phyloP scores from a whole-genome alignment of 495 filamentous ascomycete genomes.

The Penicillium waksmanii region DNA sequence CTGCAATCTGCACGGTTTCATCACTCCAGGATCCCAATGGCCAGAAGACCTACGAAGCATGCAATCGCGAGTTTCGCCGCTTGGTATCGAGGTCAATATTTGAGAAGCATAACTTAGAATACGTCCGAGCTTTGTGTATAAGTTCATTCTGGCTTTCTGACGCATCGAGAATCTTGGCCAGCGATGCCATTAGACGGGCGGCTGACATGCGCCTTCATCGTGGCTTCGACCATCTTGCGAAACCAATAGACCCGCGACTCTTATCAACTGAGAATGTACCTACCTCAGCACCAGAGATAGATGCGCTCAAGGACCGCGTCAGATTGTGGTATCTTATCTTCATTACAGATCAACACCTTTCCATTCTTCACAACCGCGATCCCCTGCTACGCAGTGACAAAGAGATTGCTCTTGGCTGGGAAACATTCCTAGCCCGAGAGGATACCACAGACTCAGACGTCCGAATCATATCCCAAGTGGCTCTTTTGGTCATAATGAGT shows the following conservation, averaged over 20 bases:
- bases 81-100: conserved; percentile 44
- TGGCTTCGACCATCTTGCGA: conserved; percentile 27
- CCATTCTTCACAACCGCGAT: conserved; percentile 48
- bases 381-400: conserved; percentile 45
- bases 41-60: conserved; percentile 40
- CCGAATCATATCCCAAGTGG: conserved; percentile 41
- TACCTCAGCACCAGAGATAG: background rate
- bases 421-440: conserved; percentile 33
- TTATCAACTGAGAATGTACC: background rate
- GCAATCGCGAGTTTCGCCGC: conserved; percentile 46
- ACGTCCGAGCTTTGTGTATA: conserved; percentile 46
- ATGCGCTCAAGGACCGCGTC: conserved; percentile 36
- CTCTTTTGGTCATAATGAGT: conserved; percentile 43
- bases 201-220: conserved; percentile 47
- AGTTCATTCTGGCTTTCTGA: conserved; percentile 50
- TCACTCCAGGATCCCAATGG: conserved; percentile 43
- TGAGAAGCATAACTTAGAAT: conserved; percentile 44
- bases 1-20: conserved; percentile 47
- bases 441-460: conserved; percentile 41
- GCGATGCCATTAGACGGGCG: conserved; percentile 47
- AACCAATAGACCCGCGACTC: conserved; percentile 16
- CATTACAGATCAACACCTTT: conserved; percentile 51
- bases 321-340: conserved; percentile 49
- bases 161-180: conserved; percentile 45
- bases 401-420: conserved; percentile 37